phyloP scores from a whole-genome alignment of 2,329 filamentous ascomycete genomes.

The Trichophyton benhamiae region DNA sequence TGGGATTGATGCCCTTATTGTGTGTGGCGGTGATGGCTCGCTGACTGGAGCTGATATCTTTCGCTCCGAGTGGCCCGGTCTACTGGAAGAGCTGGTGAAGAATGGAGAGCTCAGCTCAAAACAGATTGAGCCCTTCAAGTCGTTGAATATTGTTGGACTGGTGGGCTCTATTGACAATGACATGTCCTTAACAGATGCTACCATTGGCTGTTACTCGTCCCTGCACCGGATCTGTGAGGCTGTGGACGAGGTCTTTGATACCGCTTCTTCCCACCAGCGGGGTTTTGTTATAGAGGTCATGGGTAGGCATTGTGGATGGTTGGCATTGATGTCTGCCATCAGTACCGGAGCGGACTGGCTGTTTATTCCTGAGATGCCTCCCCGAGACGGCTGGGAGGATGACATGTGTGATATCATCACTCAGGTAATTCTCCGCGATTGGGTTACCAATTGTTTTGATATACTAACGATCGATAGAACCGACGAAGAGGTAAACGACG shows the following conservation, averaged over 20 bases:
- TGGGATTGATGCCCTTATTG: conserved; percentile 90
- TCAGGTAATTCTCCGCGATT: conserved; percentile 40
- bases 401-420: conserved; percentile 72
- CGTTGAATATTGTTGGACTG: conserved; percentile 90
- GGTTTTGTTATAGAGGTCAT: conserved; percentile 98
- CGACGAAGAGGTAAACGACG: conserved; percentile 82
- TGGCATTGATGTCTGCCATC: conserved; percentile 90
- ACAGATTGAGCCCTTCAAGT: conserved; percentile 63
- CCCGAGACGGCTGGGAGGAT: conserved; percentile 72
- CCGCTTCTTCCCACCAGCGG: conserved; percentile 87
- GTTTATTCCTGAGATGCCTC: conserved; percentile 91
- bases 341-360: conserved; percentile 92
- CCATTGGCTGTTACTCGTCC: conserved; percentile 92
- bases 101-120: conserved; percentile 57
- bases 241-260: conserved; percentile 85
- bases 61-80: conserved; percentile 77
- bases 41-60: conserved; percentile 93
- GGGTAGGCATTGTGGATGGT: conserved; percentile 95
- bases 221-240: conserved; percentile 87
- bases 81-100: conserved; percentile 72
- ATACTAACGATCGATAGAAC: conserved; percentile 45
- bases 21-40: conserved; percentile 93
- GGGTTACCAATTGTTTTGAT: too few species aligned
- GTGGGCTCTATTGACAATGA: conserved; percentile 99
- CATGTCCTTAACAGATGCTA: conserved; percentile 91